Evolutionary conservation across 2,329 filamentous ascomycete species (phyloP), one percentile per base, ranked within the genome.

Genomic region (Fusarium palustre): DNA sequence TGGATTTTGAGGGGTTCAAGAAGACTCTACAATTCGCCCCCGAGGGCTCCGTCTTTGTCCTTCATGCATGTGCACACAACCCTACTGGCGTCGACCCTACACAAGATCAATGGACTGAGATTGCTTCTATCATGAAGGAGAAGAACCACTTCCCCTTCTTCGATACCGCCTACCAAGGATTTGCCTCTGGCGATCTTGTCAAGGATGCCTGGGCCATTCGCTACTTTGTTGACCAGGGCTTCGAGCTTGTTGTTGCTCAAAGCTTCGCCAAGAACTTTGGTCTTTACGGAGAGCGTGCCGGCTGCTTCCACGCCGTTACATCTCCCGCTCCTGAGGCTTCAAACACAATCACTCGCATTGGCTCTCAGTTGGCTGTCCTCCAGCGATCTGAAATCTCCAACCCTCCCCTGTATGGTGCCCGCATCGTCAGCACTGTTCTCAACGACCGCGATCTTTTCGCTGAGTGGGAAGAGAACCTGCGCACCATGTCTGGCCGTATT

Each of bases 231-330:
- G 91, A 95, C 77, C 91, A 97, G 79, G 95, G 94, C 69, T 96
- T 97, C 81, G 91, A 94, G 81, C 89, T 97, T 54, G 88, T 93
- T 69, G 87, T 98, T 64, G 92, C 92, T 68, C 95, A 98, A 85
- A 95, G 91, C 66, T 98, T 98, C 80, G 95, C 95, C 79, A 98
- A 98, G 90, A 97, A 97, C 82, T 97, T 98, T 79, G 96, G 96
- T 71, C 88, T 99, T 38, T 99, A 99, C 79, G 95, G 96, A 75
- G 93, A 99, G 86, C 92, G 96, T 73, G 94, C 94, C 7, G 96
- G 96, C 57, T 96, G 92, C 81, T 97, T 99, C 88, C 96, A 99
- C 82, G 94, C 94, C 77, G 90, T 99, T 64, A 92, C 94, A 2
- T 84, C 89, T 0, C 90, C 94, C 0, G 86, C 87, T 1, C 70